These are phyloP conservation scores for Phytophthora tentaculata DNA, from an alignment of 352 stramenopile species.

Conservation along the genomic window DNA sequence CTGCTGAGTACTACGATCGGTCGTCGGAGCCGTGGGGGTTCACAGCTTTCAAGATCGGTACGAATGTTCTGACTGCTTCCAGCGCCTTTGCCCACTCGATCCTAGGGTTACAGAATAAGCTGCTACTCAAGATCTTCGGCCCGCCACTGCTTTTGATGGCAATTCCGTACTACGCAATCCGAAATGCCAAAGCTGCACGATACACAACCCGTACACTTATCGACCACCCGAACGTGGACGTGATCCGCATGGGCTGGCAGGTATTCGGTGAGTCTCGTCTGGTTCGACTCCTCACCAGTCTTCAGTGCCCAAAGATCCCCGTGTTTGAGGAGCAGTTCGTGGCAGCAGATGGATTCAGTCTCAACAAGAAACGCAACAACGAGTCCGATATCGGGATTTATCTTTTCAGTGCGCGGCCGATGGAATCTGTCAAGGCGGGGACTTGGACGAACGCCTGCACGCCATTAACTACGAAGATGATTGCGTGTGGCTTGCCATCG, in stretches of 20 bases:
- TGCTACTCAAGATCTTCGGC: slow-evolving; percentile 62
- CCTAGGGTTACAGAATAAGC: slow-evolving; percentile 67
- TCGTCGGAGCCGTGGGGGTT: slow-evolving; percentile 83
- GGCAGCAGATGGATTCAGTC: slow-evolving; percentile 43
- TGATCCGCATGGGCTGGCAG: slow-evolving; percentile 86
- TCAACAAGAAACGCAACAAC: slow-evolving; percentile 43
- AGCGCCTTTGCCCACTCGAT: slow-evolving; percentile 83
- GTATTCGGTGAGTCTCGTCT: slow-evolving; percentile 86
- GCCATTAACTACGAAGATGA: slow-evolving; percentile 66
- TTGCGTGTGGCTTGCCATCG: slow-evolving; percentile 70
- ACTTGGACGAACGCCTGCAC: slow-evolving; percentile 72
- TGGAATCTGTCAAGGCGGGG: slow-evolving; percentile 64
- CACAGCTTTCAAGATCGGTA: slow-evolving; percentile 85
- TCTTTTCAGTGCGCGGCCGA: slow-evolving; percentile 71
- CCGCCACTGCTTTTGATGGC: slow-evolving; percentile 63
- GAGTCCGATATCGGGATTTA: slow-evolving; percentile 72
- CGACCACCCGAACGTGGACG: slow-evolving; percentile 81
- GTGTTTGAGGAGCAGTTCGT: slow-evolving; percentile 77
- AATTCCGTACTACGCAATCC: slow-evolving; percentile 88
- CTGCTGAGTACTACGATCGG: slow-evolving; percentile 84
- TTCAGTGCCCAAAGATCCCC: slow-evolving; percentile 69
- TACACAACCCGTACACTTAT: slow-evolving; percentile 84
- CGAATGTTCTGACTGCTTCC: slow-evolving; percentile 76
- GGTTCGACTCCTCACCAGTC: slow-evolving; percentile 64
- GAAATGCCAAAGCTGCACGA: slow-evolving; percentile 69